These are phyloP conservation scores for Microbotryomycetes sp. DNA, from an alignment of 1,284 basidiomycete species.

Conservation along the genomic window DNA sequence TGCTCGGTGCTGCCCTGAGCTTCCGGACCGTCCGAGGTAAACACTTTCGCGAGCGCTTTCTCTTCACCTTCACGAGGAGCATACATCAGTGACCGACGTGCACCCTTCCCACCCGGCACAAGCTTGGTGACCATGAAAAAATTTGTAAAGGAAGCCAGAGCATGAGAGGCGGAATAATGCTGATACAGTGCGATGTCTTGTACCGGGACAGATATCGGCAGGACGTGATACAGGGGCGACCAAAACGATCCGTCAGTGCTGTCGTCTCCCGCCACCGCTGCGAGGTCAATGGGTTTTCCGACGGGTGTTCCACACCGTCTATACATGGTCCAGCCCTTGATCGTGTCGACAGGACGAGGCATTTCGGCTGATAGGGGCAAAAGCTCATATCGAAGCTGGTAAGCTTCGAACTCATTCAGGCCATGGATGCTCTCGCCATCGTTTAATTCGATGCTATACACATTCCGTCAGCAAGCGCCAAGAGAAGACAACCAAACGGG, in stretches of 20 bases:
- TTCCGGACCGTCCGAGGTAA: slow-evolving; percentile 22
- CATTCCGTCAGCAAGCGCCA: no score
- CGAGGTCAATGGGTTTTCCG: slow-evolving; percentile 1
- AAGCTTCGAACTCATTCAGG: slow-evolving; percentile 24
- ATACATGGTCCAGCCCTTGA: slow-evolving; percentile 25
- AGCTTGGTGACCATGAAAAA: slow-evolving; percentile 24
- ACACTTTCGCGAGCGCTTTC: slow-evolving; percentile 10
- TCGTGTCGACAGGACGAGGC: slow-evolving; percentile 17
- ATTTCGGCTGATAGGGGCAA: slow-evolving; percentile 5
- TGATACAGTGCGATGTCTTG: slow-evolving; percentile 20
- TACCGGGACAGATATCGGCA: slow-evolving; percentile 11
- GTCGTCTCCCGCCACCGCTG: not conserved
- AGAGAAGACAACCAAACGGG: not conserved
- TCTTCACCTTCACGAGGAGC: slow-evolving; percentile 7
- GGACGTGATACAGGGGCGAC: slow-evolving; percentile 21
- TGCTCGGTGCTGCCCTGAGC: slow-evolving; percentile 16
- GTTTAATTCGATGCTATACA: not conserved
- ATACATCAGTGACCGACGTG: slow-evolving; percentile 22
- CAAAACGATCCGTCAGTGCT: slow-evolving; percentile 4
- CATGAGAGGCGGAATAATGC: slow-evolving; percentile 20
- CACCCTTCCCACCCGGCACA: slow-evolving; percentile 17
- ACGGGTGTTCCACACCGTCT: slow-evolving; percentile 9
- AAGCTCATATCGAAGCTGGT: slow-evolving; percentile 10
- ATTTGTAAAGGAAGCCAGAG: slow-evolving; percentile 9
- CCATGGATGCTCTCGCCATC: slow-evolving; percentile 5